Evolutionary conservation across 805 yeast genomes (phyloP).

Genomic region (Komagataella populi): DNA sequence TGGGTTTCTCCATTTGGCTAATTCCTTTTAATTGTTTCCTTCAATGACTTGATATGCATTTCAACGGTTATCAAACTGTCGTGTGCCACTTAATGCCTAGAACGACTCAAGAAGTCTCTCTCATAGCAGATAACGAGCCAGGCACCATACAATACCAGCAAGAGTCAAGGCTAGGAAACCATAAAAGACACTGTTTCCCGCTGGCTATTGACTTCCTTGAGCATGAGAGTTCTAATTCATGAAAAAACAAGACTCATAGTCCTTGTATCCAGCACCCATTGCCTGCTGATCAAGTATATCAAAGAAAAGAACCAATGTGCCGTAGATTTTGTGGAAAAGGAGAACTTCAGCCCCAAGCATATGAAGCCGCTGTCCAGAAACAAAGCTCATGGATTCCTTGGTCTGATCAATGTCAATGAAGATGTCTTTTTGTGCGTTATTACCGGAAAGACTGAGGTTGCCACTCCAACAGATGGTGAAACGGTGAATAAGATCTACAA

Average conservation of each 20-base stretch:
- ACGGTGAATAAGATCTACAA: constrained; percentile 65
- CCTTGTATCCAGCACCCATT: constrained; percentile 27
- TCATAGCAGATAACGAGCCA: not conserved
- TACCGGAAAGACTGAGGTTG: constrained; percentile 65
- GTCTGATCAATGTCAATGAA: constrained; percentile 56
- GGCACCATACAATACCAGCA: not conserved
- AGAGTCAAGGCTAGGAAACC: not conserved
- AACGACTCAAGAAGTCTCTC: not conserved
- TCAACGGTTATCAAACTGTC: not conserved
- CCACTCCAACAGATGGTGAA: constrained; percentile 70
- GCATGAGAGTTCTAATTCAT: constrained; percentile 23
- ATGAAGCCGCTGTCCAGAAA: constrained; percentile 28
- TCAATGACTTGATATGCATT: too few species aligned
- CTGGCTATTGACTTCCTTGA: not conserved
- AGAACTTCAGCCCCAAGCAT: constrained; percentile 20
- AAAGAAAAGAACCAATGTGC: constrained; percentile 24
- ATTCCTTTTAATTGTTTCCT: too few species aligned
- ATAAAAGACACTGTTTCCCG: not conserved
- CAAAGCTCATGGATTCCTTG: constrained; percentile 58
- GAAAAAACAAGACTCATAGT: constrained; percentile 26
- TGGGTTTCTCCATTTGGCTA: too few species aligned
- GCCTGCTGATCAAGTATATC: constrained; percentile 30
- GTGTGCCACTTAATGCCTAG: not conserved
- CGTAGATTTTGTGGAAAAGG: constrained; percentile 31
- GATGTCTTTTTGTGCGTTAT: constrained; percentile 70